Percentiles rank a stretch among this genome's conserved stretches.
Evolutionary conservation across 179 eudicot genomes (phyloP).

Genomic region (Beta corolliflora): DNA sequence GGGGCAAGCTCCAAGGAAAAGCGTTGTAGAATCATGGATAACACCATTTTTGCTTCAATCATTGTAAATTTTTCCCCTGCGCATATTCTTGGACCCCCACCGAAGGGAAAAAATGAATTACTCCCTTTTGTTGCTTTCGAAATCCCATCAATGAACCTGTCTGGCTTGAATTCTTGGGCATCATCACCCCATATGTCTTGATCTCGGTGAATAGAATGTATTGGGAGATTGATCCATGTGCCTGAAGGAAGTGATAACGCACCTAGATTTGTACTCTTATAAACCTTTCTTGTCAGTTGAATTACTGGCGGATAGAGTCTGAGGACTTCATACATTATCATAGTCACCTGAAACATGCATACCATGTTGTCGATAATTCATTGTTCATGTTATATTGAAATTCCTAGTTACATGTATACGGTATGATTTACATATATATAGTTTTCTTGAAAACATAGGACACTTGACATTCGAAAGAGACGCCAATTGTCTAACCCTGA

Average conservation of each 20-base stretch:
- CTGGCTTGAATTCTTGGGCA: slow-evolving; percentile 32
- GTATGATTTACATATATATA: too few species aligned
- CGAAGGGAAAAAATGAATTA: slow-evolving; percentile 27
- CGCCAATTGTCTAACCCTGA: too few species aligned
- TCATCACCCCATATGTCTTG: slow-evolving; percentile 30
- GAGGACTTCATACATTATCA: slow-evolving; percentile 33
- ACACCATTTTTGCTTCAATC: slow-evolving; percentile 25
- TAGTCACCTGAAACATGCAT: slow-evolving; percentile 12
- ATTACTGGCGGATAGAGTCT: slow-evolving; percentile 29
- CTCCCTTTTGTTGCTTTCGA: slow-evolving; percentile 30
- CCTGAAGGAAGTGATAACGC: slow-evolving; percentile 21
- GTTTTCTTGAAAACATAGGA: too few species aligned
- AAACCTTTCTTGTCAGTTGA: slow-evolving; percentile 8
- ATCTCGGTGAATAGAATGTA: slow-evolving; percentile 18
- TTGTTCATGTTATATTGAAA: too few species aligned
- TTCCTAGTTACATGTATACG: too few species aligned
- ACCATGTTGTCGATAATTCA: neutral
- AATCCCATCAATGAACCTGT: slow-evolving; percentile 27
- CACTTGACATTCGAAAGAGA: too few species aligned
- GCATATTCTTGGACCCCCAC: slow-evolving; percentile 34
- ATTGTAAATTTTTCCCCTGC: slow-evolving; percentile 28
- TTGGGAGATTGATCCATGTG: slow-evolving; percentile 10
- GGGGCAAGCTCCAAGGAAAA: slow-evolving; percentile 33
- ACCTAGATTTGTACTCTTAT: slow-evolving; percentile 28
- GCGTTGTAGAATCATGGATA: slow-evolving; percentile 31